Percentiles rank a stretch among this genome's conserved stretches.
Conservation (phyloP, 495 filamentous ascomycete species). For the Elaphomyces granulatus region DNA sequence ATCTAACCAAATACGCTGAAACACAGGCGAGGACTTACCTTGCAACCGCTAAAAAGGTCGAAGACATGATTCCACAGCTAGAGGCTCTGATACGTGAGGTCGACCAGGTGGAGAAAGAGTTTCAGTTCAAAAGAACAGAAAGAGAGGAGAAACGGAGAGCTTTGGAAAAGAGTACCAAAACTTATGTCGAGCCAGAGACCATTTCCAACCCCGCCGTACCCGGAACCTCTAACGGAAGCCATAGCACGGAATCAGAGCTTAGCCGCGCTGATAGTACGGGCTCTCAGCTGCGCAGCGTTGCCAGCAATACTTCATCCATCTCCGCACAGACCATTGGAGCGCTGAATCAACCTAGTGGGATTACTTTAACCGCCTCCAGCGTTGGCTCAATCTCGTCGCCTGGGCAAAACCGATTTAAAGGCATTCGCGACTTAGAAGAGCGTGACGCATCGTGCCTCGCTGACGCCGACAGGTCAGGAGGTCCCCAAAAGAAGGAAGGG, state of each 20-base stretch:
- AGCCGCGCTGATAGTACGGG: slow-evolving; percentile 58
- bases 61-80: slow-evolving; percentile 75
- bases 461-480: slow-evolving; percentile 29
- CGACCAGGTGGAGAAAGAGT: slow-evolving; percentile 84
- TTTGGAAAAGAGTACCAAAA: slow-evolving; percentile 76
- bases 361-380: slow-evolving; percentile 17
- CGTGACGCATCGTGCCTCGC: slow-evolving; percentile 36
- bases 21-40: slow-evolving; percentile 76
- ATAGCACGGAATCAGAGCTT: slow-evolving; percentile 47
- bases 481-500: slow-evolving; percentile 69
- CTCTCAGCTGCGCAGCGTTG: slow-evolving; percentile 42
- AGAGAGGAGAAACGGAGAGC: slow-evolving; percentile 82
- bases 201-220: slow-evolving; percentile 17
- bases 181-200: slow-evolving; percentile 62
- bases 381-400: slow-evolving; percentile 28
- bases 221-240: slow-evolving; percentile 22
- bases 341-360: slow-evolving; percentile 18
- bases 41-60: slow-evolving; percentile 69
- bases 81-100: slow-evolving; percentile 88
- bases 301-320: slow-evolving; percentile 33
- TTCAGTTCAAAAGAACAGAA: slow-evolving; percentile 82
- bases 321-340: slow-evolving; percentile 31
- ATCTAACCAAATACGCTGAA: slow-evolving; percentile 89
- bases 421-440: slow-evolving; percentile 81
- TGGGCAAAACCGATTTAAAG: slow-evolving; percentile 58